Conservation (phyloP, 352 stramenopile genomes). For the Pythium biforme region DNA sequence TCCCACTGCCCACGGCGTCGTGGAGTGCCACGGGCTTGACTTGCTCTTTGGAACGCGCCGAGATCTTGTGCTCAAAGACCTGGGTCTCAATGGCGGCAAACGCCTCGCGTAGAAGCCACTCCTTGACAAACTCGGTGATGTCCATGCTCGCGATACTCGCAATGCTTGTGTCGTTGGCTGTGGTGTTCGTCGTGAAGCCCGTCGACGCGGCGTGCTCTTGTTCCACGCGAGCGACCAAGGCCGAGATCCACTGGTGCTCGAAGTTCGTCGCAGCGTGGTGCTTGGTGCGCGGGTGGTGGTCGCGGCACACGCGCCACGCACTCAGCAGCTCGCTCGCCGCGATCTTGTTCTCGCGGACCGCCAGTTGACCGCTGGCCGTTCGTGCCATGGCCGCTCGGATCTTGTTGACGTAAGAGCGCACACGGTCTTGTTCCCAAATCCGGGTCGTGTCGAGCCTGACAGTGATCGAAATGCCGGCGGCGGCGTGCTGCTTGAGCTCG, state of each 20-base stretch:
- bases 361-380: constrained; percentile 11
- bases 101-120: constrained; percentile 74
- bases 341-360: constrained; percentile 32
- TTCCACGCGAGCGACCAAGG: constrained; percentile 42
- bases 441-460: constrained; percentile 46
- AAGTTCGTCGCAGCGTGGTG: constrained; percentile 19
- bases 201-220: constrained; percentile 19
- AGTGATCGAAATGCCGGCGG: constrained; percentile 67
- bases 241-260: constrained; percentile 45
- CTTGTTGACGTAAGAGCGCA: constrained; percentile 46
- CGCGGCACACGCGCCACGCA: constrained; percentile 52
- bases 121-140: constrained; percentile 65
- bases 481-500: constrained; percentile 72
- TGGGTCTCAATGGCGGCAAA: constrained; percentile 56
- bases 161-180: neutral
- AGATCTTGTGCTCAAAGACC: constrained; percentile 50
- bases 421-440: constrained; percentile 41
- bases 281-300: constrained; percentile 27
- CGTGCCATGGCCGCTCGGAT: constrained; percentile 34
- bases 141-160: constrained; percentile 36
- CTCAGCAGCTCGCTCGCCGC: constrained; percentile 40
- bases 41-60: constrained; percentile 36
- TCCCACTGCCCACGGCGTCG: constrained; percentile 47
- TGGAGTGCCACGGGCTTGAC: constrained; percentile 52
- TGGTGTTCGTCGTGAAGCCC: neutral